A percentile compares a stretch with the other conserved stretches of the same genome.
Evolutionary conservation across 2,329 filamentous ascomycete species (phyloP).

Genomic region (Fusarium longipes): DNA sequence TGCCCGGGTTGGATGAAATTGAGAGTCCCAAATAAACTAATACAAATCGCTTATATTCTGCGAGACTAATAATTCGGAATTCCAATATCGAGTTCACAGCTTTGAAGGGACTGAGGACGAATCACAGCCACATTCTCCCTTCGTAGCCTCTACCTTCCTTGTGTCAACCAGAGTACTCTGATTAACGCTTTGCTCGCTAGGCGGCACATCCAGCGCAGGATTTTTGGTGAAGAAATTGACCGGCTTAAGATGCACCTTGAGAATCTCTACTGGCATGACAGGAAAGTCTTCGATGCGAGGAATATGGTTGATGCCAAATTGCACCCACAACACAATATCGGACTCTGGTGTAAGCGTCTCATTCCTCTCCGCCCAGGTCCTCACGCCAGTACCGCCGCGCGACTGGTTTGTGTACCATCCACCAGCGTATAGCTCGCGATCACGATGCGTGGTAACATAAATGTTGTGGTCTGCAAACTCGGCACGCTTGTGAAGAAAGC

Average conservation of each 20-base stretch:
- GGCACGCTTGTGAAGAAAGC: constrained; percentile 56
- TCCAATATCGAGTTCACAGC: not conserved
- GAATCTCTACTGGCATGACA: constrained; percentile 53
- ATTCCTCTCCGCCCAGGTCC: constrained; percentile 52
- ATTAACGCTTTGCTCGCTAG: constrained; percentile 33
- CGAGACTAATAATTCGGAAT: not conserved
- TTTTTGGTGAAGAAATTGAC: constrained; percentile 62
- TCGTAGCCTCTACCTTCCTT: not conserved
- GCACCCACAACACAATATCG: constrained; percentile 70
- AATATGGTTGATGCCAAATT: constrained; percentile 63
- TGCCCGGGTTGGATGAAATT: not conserved
- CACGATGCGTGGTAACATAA: constrained; percentile 62
- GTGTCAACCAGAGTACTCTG: constrained; percentile 29
- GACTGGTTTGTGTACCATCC: constrained; percentile 66
- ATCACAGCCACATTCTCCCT: constrained; percentile 13
- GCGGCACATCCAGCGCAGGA: constrained; percentile 59
- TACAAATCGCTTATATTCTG: not conserved
- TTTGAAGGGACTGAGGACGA: constrained; percentile 8
- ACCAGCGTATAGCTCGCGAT: constrained; percentile 62
- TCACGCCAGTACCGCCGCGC: constrained; percentile 46
- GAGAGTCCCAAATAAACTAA: constrained; percentile 3
- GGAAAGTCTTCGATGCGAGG: constrained; percentile 63
- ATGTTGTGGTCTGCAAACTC: constrained; percentile 60
- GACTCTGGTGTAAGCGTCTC: constrained; percentile 71
- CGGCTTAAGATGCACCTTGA: constrained; percentile 48